These are phyloP conservation scores for Leccinum subspadiceum DNA, from an alignment of 1,284 basidiomycete species.

Conservation along the genomic window DNA sequence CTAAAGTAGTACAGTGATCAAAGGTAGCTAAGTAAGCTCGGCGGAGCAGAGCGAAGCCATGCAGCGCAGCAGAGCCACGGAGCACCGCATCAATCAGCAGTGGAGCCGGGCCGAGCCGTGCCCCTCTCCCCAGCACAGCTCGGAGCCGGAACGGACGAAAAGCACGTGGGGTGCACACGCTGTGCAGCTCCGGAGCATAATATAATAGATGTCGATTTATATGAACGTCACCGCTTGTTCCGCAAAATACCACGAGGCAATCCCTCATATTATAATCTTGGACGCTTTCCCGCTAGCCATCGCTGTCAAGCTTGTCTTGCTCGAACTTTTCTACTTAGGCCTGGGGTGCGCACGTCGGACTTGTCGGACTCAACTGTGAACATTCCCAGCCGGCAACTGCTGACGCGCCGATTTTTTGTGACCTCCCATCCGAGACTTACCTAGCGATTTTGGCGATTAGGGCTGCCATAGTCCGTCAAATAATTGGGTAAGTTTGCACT, in stretches of 20 bases:
- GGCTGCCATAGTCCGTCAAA: conserved; percentile 18
- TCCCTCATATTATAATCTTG: background rate
- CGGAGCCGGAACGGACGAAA: too few species aligned
- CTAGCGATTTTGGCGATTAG: conserved; percentile 23
- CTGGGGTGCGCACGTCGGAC: background rate
- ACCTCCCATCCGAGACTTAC: conserved; percentile 2
- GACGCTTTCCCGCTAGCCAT: background rate
- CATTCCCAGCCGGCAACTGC: conserved; percentile 3
- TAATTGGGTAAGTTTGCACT: conserved; percentile 19
- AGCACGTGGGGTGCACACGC: too few species aligned
- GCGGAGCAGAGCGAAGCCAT: too few species aligned
- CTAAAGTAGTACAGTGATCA: too few species aligned
- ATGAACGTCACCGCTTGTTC: background rate
- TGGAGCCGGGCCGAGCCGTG: too few species aligned
- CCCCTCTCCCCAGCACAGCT: too few species aligned
- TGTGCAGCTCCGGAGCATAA: too few species aligned
- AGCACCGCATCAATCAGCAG: too few species aligned
- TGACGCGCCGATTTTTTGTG: conserved; percentile 3
- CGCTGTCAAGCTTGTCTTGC: background rate
- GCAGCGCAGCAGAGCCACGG: too few species aligned
- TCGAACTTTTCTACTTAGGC: background rate
- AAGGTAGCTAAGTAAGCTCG: too few species aligned
- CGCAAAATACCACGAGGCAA: background rate
- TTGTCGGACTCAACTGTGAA: background rate
- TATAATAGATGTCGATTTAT: background rate